Evolutionary conservation across 257 asterid genomes (phyloP).

Genomic region (Solanum paucissectum): DNA sequence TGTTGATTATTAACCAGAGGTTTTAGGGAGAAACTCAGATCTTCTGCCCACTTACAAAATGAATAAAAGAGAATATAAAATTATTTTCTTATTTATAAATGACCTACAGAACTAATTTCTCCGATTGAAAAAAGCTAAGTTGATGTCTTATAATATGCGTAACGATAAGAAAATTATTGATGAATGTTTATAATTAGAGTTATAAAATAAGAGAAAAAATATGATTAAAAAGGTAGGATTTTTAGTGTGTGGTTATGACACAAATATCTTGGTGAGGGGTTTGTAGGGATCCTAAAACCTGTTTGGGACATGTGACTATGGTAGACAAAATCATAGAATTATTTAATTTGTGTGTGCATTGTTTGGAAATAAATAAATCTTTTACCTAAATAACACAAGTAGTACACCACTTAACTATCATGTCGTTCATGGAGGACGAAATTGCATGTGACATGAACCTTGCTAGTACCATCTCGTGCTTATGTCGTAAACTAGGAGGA

Average conservation of each 20-base stretch:
- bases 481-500: constrained; percentile 45
- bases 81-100: background rate
- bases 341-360: constrained; percentile 27
- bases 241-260: background rate
- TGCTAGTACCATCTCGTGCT: constrained; percentile 55
- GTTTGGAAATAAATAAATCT: constrained; percentile 18
- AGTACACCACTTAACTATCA: constrained; percentile 30
- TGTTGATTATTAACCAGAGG: background rate
- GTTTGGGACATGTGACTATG: constrained; percentile 28
- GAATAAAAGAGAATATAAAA: too few species aligned
- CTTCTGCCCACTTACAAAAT: background rate
- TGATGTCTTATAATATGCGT: background rate
- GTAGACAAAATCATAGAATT: constrained; percentile 34
- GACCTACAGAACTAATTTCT: background rate
- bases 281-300: background rate
- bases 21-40: too few species aligned
- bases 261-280: background rate
- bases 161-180: background rate
- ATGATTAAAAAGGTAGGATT: too few species aligned
- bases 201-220: background rate
- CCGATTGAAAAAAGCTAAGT: background rate
- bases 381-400: constrained; percentile 17
- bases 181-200: background rate
- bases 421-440: constrained; percentile 15
- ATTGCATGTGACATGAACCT: constrained; percentile 51